A percentile compares a stretch with the other conserved stretches of the same genome.
Conservation (phyloP, 140 eudicot species). For the Anethum foeniculum region DNA sequence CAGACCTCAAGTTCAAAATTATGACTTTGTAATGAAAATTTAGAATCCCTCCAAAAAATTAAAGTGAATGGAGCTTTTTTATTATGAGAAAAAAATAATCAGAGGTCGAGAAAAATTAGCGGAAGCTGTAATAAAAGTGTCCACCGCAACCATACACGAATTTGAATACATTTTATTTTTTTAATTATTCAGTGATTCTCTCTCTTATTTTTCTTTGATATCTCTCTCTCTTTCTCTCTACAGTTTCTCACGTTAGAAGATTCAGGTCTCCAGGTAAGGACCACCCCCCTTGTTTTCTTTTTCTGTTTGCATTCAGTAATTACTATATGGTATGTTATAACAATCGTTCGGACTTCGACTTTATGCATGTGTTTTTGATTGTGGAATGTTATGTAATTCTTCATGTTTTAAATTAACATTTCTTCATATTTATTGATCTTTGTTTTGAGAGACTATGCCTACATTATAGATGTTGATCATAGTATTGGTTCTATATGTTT, state of each 20-base stretch:
- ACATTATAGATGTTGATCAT: background rate
- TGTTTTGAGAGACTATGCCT: no score
- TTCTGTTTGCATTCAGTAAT: constrained; percentile 8
- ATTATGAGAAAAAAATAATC: background rate
- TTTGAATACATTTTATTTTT: constrained; percentile 29
- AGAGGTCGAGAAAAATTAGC: background rate
- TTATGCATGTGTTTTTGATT: constrained; percentile 6
- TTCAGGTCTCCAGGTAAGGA: constrained; percentile 28
- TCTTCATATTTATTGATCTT: no score
- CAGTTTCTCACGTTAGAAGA: constrained; percentile 34
- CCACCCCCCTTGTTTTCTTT: constrained; percentile 18
- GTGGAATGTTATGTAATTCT: background rate
- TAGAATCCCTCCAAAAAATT: background rate
- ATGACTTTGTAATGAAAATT: background rate
- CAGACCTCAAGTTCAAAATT: background rate
- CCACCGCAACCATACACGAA: constrained; percentile 32
- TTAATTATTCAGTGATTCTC: constrained; percentile 13
- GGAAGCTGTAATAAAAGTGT: constrained; percentile 22
- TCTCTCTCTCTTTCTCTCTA: constrained; percentile 13
- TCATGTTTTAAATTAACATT: no score
- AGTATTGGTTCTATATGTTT: background rate
- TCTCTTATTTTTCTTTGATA: constrained; percentile 14
- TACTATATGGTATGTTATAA: constrained; percentile 20
- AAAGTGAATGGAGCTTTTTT: background rate
- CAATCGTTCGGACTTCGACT: background rate